Percentiles rank a stretch among this genome's conserved stretches.
Conservation (phyloP, 1,284 basidiomycete species). For the Takashimella tepidaria region DNA sequence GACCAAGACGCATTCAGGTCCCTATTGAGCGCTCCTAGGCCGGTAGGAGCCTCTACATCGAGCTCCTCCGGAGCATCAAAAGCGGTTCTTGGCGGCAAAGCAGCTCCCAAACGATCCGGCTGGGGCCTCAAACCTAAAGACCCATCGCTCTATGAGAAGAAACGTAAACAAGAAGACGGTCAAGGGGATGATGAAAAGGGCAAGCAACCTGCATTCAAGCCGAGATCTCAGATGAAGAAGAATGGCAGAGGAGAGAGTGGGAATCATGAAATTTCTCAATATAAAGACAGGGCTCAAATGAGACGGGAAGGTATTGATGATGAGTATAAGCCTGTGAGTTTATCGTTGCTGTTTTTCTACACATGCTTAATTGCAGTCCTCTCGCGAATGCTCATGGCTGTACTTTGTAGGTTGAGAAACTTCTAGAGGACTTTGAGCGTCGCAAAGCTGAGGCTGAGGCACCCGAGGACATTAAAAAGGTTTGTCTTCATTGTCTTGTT, state of each 20-base stretch:
- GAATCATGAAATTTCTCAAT: conserved; percentile 25
- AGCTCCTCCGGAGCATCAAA: conserved; percentile 19
- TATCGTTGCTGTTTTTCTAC: not conserved
- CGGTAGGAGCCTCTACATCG: conserved; percentile 16
- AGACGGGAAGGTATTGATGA: conserved; percentile 40
- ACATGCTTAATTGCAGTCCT: conserved; percentile 5
- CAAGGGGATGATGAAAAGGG: conserved; percentile 11
- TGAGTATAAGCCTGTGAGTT: conserved; percentile 41
- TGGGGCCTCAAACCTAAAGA: conserved; percentile 37
- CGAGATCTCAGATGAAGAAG: conserved; percentile 31
- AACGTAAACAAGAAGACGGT: not conserved
- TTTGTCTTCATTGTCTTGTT: no score
- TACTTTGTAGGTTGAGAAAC: conserved; percentile 76
- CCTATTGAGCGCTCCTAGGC: conserved; percentile 33
- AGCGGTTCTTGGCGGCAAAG: conserved; percentile 32
- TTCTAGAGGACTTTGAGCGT: conserved; percentile 73
- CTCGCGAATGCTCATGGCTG: no score
- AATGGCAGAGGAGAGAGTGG: not conserved
- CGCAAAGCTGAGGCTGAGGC: conserved; percentile 57
- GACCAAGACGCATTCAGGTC: conserved; percentile 40
- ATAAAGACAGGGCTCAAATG: conserved; percentile 46
- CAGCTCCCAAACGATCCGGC: conserved; percentile 29
- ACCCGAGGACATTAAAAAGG: conserved; percentile 51
- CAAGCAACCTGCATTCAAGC: conserved; percentile 25
- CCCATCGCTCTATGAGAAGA: conserved; percentile 16